These are phyloP conservation scores for Melastoma malabathricum DNA, from an alignment of 345 rosid genomes.

Conservation along the genomic window DNA sequence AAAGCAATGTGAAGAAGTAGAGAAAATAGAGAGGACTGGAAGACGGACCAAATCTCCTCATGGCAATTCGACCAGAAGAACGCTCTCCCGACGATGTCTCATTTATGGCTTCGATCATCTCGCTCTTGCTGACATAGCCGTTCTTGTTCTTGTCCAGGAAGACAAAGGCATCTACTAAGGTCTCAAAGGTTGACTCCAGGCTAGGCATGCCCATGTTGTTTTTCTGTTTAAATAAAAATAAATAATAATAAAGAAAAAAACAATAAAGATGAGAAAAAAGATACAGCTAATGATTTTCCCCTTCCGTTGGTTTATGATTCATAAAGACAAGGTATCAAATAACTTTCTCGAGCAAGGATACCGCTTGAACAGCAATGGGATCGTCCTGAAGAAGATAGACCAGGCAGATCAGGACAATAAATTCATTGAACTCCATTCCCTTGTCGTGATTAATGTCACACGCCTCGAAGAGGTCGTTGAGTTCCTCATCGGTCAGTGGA, in stretches of 20 bases:
- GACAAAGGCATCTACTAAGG: slow-evolving; percentile 73
- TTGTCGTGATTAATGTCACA: slow-evolving; percentile 70
- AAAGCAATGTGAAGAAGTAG: background rate
- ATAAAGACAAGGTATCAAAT: too few species aligned
- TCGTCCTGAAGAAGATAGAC: slow-evolving; percentile 75
- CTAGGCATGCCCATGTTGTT: slow-evolving; percentile 55
- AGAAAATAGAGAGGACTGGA: slow-evolving; percentile 8
- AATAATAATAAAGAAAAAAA: background rate
- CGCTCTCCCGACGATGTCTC: slow-evolving; percentile 75
- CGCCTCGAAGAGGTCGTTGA: slow-evolving; percentile 58
- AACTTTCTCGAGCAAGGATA: slow-evolving; percentile 20
- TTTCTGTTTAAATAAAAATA: slow-evolving; percentile 35
- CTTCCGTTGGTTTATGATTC: background rate
- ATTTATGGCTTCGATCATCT: slow-evolving; percentile 76
- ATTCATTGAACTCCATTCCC: slow-evolving; percentile 81
- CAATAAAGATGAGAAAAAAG: too few species aligned
- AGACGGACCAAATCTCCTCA: slow-evolving; percentile 79
- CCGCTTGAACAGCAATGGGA: slow-evolving; percentile 41
- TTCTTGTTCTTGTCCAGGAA: slow-evolving; percentile 85
- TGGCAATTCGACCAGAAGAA: slow-evolving; percentile 69
- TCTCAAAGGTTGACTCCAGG: slow-evolving; percentile 74
- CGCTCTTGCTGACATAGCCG: slow-evolving; percentile 73
- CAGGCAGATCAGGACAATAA: slow-evolving; percentile 85
- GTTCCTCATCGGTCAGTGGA: slow-evolving; percentile 69
- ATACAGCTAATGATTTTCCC: background rate